Evolutionary conservation across 345 rosid species (phyloP).

Genomic region (Trapa bicornis): DNA sequence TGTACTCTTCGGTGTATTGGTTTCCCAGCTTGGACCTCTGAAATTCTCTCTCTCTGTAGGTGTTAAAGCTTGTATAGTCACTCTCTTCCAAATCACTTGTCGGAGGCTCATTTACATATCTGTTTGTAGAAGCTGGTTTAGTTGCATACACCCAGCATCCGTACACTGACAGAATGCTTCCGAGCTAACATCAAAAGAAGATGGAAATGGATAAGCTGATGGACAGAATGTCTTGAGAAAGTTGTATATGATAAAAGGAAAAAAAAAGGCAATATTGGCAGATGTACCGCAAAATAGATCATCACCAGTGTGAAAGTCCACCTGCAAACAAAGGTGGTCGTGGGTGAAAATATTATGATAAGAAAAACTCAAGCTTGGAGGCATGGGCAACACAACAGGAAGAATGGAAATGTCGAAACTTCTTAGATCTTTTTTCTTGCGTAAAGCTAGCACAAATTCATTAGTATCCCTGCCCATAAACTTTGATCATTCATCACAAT

Average conservation of each 20-base stretch:
- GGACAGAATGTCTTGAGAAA: not conserved
- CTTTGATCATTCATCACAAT: not conserved
- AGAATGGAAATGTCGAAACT: not conserved
- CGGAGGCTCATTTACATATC: conserved; percentile 12
- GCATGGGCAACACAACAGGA: not conserved
- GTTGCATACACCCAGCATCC: conserved; percentile 50
- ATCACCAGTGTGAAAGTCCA: conserved; percentile 83
- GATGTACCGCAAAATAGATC: conserved; percentile 76
- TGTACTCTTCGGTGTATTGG: conserved; percentile 30
- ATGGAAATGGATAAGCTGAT: not conserved
- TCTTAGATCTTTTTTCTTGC: not conserved
- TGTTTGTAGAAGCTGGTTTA: conserved; percentile 14
- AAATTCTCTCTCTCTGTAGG: conserved; percentile 12
- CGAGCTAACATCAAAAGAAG: conserved; percentile 33
- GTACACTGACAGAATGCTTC: conserved; percentile 47
- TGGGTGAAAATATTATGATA: not conserved
- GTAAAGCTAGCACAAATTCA: not conserved
- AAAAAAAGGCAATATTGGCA: not conserved
- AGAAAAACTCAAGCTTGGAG: not conserved
- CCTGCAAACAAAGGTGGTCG: conserved; percentile 27
- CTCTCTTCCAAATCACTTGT: conserved; percentile 19
- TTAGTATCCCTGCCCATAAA: not conserved
- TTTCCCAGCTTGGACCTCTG: conserved; percentile 27
- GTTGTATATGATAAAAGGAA: not conserved
- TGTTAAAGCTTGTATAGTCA: conserved; percentile 4